These are phyloP conservation scores for Solanum sejunctum DNA, from an alignment of 257 asterid genomes.

Conservation along the genomic window DNA sequence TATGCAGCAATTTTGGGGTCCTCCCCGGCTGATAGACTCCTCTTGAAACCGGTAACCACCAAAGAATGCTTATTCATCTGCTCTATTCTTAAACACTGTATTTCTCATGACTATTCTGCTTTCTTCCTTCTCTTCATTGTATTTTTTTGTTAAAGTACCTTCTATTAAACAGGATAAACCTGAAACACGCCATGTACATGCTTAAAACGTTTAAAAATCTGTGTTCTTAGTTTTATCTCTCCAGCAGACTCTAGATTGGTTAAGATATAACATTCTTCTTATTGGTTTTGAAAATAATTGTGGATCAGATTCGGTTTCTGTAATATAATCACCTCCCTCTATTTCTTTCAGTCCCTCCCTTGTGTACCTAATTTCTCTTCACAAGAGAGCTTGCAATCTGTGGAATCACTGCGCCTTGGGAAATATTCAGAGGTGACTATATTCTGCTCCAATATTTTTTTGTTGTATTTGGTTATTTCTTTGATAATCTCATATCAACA, in stretches of 20 bases:
- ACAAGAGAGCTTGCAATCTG: conserved; percentile 19
- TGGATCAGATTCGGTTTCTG: background rate
- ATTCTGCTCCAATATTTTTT: too few relatives aligned
- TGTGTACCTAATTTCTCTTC: conserved; percentile 65
- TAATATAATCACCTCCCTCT: conserved; percentile 4
- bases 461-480: too few relatives aligned
- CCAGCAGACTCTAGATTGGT: background rate
- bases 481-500: too few relatives aligned
- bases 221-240: background rate
- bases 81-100: background rate
- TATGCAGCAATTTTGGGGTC: conserved; percentile 92
- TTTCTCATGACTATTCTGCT: background rate
- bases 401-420: conserved; percentile 59
- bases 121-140: background rate
- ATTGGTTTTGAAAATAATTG: background rate
- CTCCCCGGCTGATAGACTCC: conserved; percentile 49
- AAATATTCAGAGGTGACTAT: conserved; percentile 63
- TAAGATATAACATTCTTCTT: background rate
- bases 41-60: conserved; percentile 67
- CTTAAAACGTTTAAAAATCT: background rate
- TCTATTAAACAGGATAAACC: background rate
- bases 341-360: conserved; percentile 54
- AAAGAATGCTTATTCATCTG: background rate
- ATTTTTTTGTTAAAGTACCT: background rate
- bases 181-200: background rate